Base-by-base conservation (phyloP, 257 asterid genomes). In the Lantana camara region DNA sequence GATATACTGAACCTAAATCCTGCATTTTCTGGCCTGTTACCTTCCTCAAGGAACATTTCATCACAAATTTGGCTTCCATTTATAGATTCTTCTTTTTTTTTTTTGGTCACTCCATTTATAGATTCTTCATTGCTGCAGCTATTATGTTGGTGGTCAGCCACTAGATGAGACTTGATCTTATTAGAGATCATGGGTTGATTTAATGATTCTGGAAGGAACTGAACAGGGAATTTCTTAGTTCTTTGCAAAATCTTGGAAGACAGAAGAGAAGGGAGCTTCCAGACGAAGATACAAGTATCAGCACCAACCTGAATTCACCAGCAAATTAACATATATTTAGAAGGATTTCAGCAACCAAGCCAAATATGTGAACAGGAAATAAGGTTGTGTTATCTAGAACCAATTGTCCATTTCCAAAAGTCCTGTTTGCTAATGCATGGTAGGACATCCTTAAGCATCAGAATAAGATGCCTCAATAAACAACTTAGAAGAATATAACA, bases 231-330 rank as follows among this genome's bases (percentile, higher is more conserved):
- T 56, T 69, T 64, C 64, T 78, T 46, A 14, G 50, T 73, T 69
- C 62, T 80, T 66, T 59, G 73, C 72, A 84, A 71, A 79, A 82
- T 82, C 73, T 57, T 75, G 23, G 78, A 80, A 37, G 88, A 76
- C 42, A 84, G 46, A 70, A 47, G 75, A 16, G 74, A 66, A 30
- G 95, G 90, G 63, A 87, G 75, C 70, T 79, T 84, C 95, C 95
- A 87, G 27, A 87, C 74, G 70, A 87, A 84, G 63, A 87, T 82
- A 71, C 90, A 87, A 58, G 92, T 82, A 60, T 87, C 88, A 17
- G 79, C 72, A 52, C 79, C 78, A 55, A 84, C 93, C 95, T 87
- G 79, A 69, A 74, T 46, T 34, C 59, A 62, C 58, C 68, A 63
- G 70, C 27, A 73, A 72, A 67, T 60, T 20, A 17, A 54, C 9